A percentile compares a stretch with the other conserved stretches of the same genome.
Conservation (phyloP, 2,329 filamentous ascomycete genomes). For the Calonectria multiphialidica region DNA sequence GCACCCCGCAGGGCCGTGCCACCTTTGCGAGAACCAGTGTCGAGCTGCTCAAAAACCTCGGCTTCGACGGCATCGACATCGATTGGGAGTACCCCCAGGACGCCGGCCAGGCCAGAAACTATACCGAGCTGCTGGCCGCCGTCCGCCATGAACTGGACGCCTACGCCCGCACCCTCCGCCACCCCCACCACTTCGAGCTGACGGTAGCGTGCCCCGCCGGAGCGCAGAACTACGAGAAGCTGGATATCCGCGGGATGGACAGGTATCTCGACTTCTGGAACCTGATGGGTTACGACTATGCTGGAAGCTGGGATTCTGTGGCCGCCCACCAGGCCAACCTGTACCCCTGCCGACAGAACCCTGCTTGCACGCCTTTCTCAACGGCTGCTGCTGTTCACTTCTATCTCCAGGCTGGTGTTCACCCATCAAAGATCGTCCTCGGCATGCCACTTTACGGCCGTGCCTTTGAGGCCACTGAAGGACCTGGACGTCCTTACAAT, state of each 20-base stretch:
- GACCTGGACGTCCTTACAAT: slow-evolving; percentile 75
- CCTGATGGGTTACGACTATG: slow-evolving; percentile 90
- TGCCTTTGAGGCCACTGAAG: slow-evolving; percentile 83
- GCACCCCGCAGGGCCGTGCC: slow-evolving; percentile 75
- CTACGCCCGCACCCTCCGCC: slow-evolving; percentile 60
- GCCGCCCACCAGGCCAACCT: slow-evolving; percentile 88
- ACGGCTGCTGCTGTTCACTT: slow-evolving; percentile 76
- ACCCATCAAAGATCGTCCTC: slow-evolving; percentile 80
- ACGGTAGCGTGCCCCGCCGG: slow-evolving; percentile 75
- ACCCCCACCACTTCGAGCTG: slow-evolving; percentile 69
- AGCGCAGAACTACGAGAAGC: slow-evolving; percentile 70
- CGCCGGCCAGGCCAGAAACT: slow-evolving; percentile 65
- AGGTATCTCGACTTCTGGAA: slow-evolving; percentile 79
- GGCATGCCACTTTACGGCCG: slow-evolving; percentile 95
- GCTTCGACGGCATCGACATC: slow-evolving; percentile 79
- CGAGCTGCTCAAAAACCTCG: slow-evolving; percentile 81
- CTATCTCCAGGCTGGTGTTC: slow-evolving; percentile 76
- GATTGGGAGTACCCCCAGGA: slow-evolving; percentile 77
- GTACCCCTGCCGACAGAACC: slow-evolving; percentile 67
- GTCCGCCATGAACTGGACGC: slow-evolving; percentile 69
- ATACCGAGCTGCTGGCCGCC: slow-evolving; percentile 69
- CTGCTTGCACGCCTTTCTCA: slow-evolving; percentile 81
- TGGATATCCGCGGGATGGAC: slow-evolving; percentile 76
- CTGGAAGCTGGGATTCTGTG: slow-evolving; percentile 81
- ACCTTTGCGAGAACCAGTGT: slow-evolving; percentile 82